Base-by-base conservation (phyloP, 129 eudicot species). In the Solidago caesia region DNA sequence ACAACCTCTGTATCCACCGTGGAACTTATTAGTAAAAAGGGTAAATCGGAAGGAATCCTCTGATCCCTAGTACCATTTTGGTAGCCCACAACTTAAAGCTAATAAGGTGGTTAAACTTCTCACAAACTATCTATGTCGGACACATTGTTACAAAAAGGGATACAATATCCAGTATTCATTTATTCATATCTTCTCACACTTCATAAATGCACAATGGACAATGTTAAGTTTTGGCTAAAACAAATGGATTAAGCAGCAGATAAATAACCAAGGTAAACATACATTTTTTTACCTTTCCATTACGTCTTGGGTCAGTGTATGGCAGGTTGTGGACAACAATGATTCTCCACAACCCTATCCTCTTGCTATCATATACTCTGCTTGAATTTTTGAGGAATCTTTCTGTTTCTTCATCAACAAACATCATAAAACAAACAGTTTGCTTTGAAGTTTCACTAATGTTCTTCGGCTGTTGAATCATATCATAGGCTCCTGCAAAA, bases 301-400 rank as follows among this genome's bases (percentile, higher is more conserved):
- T 92, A 56, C 97, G 89, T 69, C 96, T 89, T 25, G 97, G 94
- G 68, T 92, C 97, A 21, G 85, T 62, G 76, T 92, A 92, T 26
- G 97, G 97, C n/a, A 89, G 84, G 82, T 92, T 89, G 73, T 53
- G 96, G 66, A 92, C 87, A 75, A 87, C 83, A 63, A 89, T 85
- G 43, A 86, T 84, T 71, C 91, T 89, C 97, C 97, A 92, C 81
- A 87, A 69, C 7, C 97, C 97, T 49, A 89, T 74, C 85, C 75
- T 89, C 82, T 76, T 85, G 77, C 63, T 73, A 68, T 73, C 70
- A 62, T 83, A 87, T 62, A 92, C 77, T 26, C 47, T 75, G 66
- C 78, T 87, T 62, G 96, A 78, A 55, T 84, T 85, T 67, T 64
- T 87, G 67, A 89, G 57, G 72, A 75, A 90, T 42, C 39, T 68